These are phyloP conservation scores for Elaeagnus macrophylla DNA, from an alignment of 306 rosid genomes.

Conservation along the genomic window DNA sequence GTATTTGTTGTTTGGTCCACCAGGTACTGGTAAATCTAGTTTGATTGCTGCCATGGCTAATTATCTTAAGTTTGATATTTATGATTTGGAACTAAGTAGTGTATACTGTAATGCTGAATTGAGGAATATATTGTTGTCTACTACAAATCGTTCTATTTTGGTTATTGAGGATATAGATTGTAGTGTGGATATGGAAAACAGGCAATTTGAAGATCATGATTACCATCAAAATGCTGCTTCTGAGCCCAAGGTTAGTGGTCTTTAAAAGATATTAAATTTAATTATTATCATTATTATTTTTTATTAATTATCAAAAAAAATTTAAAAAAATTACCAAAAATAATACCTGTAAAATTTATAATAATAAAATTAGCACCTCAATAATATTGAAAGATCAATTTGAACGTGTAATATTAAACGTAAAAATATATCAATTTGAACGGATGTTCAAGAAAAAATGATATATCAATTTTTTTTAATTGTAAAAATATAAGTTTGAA, in stretches of 20 bases:
- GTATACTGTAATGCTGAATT: conserved; percentile 17
- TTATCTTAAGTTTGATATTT: conserved; percentile 33
- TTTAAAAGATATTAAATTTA: neutral
- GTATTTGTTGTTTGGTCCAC: neutral
- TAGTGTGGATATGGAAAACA: conserved; percentile 10
- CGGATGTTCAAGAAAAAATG: too few species aligned
- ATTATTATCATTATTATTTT: neutral
- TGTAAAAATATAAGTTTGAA: too few species aligned
- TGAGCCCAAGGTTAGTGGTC: conserved; percentile 12
- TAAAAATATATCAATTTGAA: too few species aligned
- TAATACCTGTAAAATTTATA: too few species aligned
- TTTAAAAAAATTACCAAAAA: too few species aligned
- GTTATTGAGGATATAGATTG: conserved; percentile 39
- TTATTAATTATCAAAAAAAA: too few species aligned
- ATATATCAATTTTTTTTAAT: too few species aligned
- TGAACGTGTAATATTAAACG: too few species aligned
- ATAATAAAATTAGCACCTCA: too few species aligned
- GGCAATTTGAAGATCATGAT: neutral
- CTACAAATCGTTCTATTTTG: conserved; percentile 29
- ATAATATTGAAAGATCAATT: too few species aligned
- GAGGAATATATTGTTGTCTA: conserved; percentile 19
- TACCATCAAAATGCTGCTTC: neutral
- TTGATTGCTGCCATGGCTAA: conserved; percentile 12
- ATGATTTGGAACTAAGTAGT: conserved; percentile 26
- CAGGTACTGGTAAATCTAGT: conserved; percentile 8